Conservation (phyloP, 129 eudicot species). For the Pulicaria dysenterica region DNA sequence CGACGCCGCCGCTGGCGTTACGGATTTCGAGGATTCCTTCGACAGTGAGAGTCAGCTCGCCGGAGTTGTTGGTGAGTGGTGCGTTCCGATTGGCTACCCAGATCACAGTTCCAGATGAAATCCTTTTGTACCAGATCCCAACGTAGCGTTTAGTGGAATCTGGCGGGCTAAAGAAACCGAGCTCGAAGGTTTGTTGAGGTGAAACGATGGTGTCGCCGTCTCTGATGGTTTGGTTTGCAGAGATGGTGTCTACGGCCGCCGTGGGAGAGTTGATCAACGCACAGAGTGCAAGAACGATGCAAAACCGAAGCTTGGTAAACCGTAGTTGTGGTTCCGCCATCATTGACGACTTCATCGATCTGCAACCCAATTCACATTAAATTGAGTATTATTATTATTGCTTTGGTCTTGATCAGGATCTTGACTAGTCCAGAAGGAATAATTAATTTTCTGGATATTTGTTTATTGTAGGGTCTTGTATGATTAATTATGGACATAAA, state of each 20-base stretch:
- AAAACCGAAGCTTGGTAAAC: background rate
- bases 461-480: background rate
- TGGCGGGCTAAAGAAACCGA: conserved; percentile 39
- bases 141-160: conserved; percentile 40
- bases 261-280: conserved; percentile 18
- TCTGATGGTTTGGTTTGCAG: conserved; percentile 39
- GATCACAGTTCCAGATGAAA: conserved; percentile 33
- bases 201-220: conserved; percentile 40
- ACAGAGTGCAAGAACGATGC: conserved; percentile 27
- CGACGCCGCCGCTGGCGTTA: conserved; percentile 18
- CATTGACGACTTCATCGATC: background rate
- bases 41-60: conserved; percentile 25
- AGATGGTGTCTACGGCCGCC: conserved; percentile 35
- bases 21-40: conserved; percentile 35
- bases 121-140: conserved; percentile 52
- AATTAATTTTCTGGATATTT: background rate
- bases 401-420: conserved; percentile 9
- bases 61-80: conserved; percentile 42
- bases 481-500: no score
- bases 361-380: background rate
- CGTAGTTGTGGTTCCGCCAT: conserved; percentile 19
- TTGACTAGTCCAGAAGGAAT: conserved; percentile 10
- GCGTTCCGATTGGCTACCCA: conserved; percentile 62
- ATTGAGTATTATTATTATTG: background rate
- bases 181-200: conserved; percentile 32